Conservation (phyloP, 106 monocot species). For the Acanthochlamys bracteata region DNA sequence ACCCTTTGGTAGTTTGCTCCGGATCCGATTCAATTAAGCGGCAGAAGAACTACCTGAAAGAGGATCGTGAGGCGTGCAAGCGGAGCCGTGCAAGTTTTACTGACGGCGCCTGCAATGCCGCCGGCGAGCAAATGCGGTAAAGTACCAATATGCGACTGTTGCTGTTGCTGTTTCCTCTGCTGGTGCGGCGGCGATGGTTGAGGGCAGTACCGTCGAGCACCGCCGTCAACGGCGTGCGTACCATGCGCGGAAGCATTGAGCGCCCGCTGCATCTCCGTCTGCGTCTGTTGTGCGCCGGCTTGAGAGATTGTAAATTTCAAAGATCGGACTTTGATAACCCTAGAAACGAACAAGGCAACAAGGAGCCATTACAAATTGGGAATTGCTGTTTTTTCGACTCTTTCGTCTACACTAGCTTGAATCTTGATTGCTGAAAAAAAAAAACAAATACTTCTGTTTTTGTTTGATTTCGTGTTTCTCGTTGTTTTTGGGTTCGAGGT, state of each 20-base stretch:
- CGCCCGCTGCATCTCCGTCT: constrained; percentile 38
- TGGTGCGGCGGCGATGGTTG: constrained; percentile 4
- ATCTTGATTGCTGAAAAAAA: too few relatives aligned
- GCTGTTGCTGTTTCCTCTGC: constrained; percentile 34
- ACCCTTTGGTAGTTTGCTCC: too few relatives aligned
- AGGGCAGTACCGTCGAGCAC: constrained; percentile 24
- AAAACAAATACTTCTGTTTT: too few relatives aligned
- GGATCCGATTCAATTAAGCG: neutral
- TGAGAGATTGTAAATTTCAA: too few relatives aligned
- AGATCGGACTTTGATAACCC: too few relatives aligned
- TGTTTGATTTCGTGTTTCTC: too few relatives aligned
- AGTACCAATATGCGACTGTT: constrained; percentile 55
- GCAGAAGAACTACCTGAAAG: constrained; percentile 49
- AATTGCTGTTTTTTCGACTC: too few relatives aligned
- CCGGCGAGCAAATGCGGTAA: constrained; percentile 63
- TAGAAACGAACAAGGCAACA: too few relatives aligned
- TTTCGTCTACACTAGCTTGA: too few relatives aligned
- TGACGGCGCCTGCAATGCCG: constrained; percentile 85
- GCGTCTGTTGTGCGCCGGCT: constrained; percentile 16
- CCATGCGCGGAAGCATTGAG: constrained; percentile 12
- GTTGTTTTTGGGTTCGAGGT: too few relatives aligned
- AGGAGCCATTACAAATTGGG: too few relatives aligned
- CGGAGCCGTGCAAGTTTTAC: constrained; percentile 99
- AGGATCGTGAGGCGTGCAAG: constrained; percentile 96
- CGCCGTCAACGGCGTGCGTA: constrained; percentile 15